phyloP scores from a whole-genome alignment of 352 stramenopile genomes.

The Plasmopara viticola region DNA sequence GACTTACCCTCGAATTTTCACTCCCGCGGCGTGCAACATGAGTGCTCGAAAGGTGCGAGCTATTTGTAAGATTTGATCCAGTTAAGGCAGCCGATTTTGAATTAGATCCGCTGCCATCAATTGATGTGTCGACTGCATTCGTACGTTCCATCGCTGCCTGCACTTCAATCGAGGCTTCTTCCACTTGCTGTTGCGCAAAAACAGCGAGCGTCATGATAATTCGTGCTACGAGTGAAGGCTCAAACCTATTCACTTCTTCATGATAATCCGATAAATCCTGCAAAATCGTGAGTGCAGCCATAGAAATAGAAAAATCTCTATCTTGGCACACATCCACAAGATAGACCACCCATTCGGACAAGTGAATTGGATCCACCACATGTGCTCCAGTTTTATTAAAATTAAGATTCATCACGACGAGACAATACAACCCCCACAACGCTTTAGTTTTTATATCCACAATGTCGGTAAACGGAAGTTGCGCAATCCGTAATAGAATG shows the following conservation, averaged over 20 bases:
- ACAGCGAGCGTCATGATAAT: conserved; percentile 85
- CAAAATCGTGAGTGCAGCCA: conserved; percentile 67
- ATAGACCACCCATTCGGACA: conserved; percentile 75
- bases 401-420: conserved; percentile 66
- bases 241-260: conserved; percentile 56
- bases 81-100: conserved; percentile 30
- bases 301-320: conserved; percentile 68
- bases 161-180: conserved; percentile 83
- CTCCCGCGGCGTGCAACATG: conserved; percentile 31
- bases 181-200: conserved; percentile 81
- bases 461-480: conserved; percentile 69
- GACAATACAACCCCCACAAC: conserved; percentile 71
- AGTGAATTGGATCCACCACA: conserved; percentile 33
- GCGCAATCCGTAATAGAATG: conserved; percentile 67
- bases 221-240: conserved; percentile 60
- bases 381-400: conserved; percentile 20
- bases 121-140: conserved; percentile 13
- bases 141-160: conserved; percentile 69
- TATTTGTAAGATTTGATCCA: conserved; percentile 24
- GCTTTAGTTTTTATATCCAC: conserved; percentile 75
- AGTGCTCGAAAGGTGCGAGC: conserved; percentile 8
- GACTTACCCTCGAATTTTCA: conserved; percentile 39
- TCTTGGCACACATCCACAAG: conserved; percentile 77
- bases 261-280: conserved; percentile 79
- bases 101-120: conserved; percentile 10